Conservation (phyloP, 2,329 filamentous ascomycete genomes). For the Aspergillus clavatus region DNA sequence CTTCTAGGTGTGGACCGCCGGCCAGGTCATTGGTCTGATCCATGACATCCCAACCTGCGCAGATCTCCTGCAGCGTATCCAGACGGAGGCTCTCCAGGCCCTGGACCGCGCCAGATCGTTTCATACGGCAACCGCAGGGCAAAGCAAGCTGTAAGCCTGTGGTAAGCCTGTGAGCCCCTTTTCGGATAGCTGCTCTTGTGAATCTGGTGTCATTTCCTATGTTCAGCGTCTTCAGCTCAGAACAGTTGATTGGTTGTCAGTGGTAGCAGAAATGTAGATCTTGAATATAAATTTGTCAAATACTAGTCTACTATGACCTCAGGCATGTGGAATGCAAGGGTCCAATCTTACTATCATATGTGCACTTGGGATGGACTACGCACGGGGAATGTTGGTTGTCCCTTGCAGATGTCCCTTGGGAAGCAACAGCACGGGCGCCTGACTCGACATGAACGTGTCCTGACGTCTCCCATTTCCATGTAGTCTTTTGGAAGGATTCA, state of each 20-base stretch:
- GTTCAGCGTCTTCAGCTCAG: neutral
- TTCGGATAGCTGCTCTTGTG: too few relatives aligned
- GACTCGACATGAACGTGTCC: too few relatives aligned
- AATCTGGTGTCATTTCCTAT: neutral
- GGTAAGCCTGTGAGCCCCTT: too few relatives aligned
- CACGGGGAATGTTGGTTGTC: neutral
- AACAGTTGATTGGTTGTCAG: neutral
- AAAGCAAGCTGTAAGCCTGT: conserved; percentile 55
- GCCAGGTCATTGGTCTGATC: conserved; percentile 87
- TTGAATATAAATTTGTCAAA: neutral
- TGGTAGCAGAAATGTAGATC: neutral
- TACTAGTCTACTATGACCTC: too few relatives aligned
- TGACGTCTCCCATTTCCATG: too few relatives aligned
- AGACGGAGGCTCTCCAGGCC: conserved; percentile 67
- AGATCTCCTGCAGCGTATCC: conserved; percentile 65
- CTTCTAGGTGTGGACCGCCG: conserved; percentile 84
- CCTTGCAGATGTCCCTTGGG: too few relatives aligned
- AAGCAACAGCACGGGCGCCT: too few relatives aligned
- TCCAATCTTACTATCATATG: neutral
- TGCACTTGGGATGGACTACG: neutral
- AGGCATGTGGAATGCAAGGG: neutral
- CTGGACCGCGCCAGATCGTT: conserved; percentile 57
- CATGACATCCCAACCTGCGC: conserved; percentile 76
- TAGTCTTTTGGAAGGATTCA: too few relatives aligned
- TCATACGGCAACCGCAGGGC: conserved; percentile 37